Base-by-base conservation (phyloP, 495 filamentous ascomycete genomes). In the Cercophora samala region DNA sequence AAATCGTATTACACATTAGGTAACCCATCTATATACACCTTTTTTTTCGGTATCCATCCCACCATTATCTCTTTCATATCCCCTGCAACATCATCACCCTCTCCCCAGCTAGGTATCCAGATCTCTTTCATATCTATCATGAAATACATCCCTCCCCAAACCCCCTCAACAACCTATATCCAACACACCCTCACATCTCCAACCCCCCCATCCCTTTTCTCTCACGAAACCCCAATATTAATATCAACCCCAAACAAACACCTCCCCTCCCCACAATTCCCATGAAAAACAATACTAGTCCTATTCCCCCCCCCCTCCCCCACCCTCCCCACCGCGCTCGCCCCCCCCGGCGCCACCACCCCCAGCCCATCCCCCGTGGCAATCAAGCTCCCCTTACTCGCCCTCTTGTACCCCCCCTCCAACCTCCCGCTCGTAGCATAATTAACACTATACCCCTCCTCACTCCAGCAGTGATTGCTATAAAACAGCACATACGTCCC, bases 401-500 rank as follows among this genome's bases (percentile, higher is more conserved):
- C 32, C 72, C 82, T 82, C 13, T 66, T 72, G 70, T 83, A 88
- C 18, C 79, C 81, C 3, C 85, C 85, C 11, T 73, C 70, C 18
- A 88, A 75, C 64, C 67, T 5, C 81, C 75, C 24, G 4, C 56
- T 22, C 59, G 64, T 62, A 8, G 85, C 85, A 70, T 83, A 88
- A 61, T 82, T 82, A 29, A 86, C 77, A 60, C 86, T 82, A 69
- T 88, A 89, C 56, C 75, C 66, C 5, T 76, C 73, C 55, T 79
- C 81, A 0, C 77, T 82, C 69, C 78, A 89, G 72, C 83, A 86
- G 64, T 87, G 83, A 4, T 81, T 83, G 60, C 85, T 87, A 73
- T 86, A 91, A 64, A 88, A 88, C 4, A 91, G 75, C 64, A 85
- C 80, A 72, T 86, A 89, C 21, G 75, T 80, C 5, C 82, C 83